Evolutionary conservation across 179 eudicot genomes (phyloP).

Genomic region (Beta lomatogona): DNA sequence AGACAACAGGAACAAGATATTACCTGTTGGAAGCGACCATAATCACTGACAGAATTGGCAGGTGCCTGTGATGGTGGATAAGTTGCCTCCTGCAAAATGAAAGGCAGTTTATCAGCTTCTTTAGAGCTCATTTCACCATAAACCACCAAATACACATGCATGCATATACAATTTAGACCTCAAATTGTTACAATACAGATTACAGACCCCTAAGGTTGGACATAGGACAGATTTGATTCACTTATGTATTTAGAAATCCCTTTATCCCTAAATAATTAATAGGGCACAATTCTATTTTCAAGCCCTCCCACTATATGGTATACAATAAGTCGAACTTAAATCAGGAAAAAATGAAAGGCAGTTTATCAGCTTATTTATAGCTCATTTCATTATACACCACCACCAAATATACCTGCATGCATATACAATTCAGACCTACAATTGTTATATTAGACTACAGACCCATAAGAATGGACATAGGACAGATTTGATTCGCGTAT

Average conservation of each 20-base stretch:
- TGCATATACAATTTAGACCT: neutral
- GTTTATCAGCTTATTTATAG: neutral
- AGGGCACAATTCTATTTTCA: too few relatives aligned
- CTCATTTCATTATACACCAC: neutral
- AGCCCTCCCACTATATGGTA: too few relatives aligned
- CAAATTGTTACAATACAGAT: neutral
- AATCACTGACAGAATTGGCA: constrained; percentile 41
- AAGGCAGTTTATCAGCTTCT: neutral
- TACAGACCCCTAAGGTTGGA: neutral
- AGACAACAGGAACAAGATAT: neutral
- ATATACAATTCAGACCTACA: neutral
- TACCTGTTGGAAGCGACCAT: constrained; percentile 64
- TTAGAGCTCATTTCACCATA: neutral
- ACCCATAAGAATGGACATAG: too few relatives aligned
- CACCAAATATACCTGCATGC: neutral
- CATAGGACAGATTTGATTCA: neutral
- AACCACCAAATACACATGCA: neutral
- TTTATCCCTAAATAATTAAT: too few relatives aligned
- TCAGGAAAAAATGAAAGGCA: neutral
- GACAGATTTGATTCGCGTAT: too few relatives aligned
- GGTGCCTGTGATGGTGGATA: constrained; percentile 49
- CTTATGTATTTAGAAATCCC: too few relatives aligned
- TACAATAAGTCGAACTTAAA: too few relatives aligned
- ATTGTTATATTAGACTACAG: neutral
- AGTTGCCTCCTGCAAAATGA: constrained; percentile 48